phyloP scores from a whole-genome alignment of 192 early-diverging fungal genomes.

The Umbelopsis isabellina region DNA sequence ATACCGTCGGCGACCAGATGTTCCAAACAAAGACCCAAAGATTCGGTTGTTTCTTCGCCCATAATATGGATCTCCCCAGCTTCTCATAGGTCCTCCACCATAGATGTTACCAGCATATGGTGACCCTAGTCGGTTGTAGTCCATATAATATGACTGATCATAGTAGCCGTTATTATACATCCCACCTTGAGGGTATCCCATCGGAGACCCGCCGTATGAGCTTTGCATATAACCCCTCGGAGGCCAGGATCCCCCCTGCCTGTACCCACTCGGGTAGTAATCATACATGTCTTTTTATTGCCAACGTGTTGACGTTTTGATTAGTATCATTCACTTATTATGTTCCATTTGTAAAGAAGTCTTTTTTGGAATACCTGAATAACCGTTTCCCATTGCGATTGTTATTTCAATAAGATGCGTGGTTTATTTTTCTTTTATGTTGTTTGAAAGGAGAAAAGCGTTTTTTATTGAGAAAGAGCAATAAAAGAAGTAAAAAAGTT shows the following conservation, averaged over 20 bases:
- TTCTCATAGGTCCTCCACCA: not conserved
- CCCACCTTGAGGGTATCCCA: not conserved
- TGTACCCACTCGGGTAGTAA: not conserved
- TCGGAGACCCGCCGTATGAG: not conserved
- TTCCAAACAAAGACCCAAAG: conserved; percentile 8
- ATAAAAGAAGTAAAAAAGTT: no score
- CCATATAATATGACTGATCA: conserved; percentile 7
- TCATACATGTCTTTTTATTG: not conserved
- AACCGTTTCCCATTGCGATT: no score
- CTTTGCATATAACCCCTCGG: not conserved
- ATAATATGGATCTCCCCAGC: not conserved
- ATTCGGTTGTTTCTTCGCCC: not conserved
- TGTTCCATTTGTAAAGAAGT: no score
- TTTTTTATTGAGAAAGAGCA: no score
- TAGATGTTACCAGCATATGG: not conserved
- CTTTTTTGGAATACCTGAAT: no score
- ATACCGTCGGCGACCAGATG: not conserved
- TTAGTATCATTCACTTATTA: no score
- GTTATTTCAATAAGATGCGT: no score
- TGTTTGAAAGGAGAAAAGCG: no score
- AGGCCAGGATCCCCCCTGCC: not conserved
- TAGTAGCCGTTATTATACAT: not conserved
- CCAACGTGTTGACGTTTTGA: no score
- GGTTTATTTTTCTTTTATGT: no score
- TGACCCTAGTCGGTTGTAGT: not conserved